These are phyloP conservation scores for Psilocybe mexicana DNA, from an alignment of 1,284 basidiomycete species.

Conservation along the genomic window DNA sequence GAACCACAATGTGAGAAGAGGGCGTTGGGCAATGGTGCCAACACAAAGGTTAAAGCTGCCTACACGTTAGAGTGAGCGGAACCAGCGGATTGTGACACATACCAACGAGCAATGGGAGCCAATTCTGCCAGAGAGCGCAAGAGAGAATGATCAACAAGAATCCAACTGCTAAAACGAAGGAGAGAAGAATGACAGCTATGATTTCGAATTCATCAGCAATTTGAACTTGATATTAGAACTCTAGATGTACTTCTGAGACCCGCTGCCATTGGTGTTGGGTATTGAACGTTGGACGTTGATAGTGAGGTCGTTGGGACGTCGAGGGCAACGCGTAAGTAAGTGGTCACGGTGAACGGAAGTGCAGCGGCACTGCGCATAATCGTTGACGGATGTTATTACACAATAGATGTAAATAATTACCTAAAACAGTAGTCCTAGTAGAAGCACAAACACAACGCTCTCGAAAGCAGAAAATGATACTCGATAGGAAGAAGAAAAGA, in stretches of 20 bases:
- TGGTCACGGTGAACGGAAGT: too few species aligned
- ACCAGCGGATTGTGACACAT: constrained; percentile 34
- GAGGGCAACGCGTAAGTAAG: too few species aligned
- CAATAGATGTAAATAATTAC: constrained; percentile 5
- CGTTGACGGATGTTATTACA: constrained; percentile 10
- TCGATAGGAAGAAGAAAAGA: not conserved
- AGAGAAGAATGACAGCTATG: constrained; percentile 88
- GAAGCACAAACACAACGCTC: too few species aligned
- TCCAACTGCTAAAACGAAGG: constrained; percentile 95
- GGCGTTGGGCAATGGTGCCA: constrained; percentile 95
- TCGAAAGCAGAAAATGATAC: too few species aligned
- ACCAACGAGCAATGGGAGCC: constrained; percentile 98
- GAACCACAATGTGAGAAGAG: constrained; percentile 83
- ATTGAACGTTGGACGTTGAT: not conserved
- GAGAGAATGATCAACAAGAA: constrained; percentile 98
- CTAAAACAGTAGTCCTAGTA: too few species aligned
- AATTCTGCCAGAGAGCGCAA: constrained; percentile 95
- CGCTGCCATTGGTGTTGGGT: constrained; percentile 42
- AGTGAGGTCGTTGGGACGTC: not conserved
- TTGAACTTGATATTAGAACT: not conserved
- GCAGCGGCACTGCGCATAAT: too few species aligned
- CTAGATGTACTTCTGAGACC: constrained; percentile 43
- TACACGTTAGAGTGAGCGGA: not conserved
- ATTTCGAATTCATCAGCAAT: constrained; percentile 8
- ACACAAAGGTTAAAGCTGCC: constrained; percentile 89